These are phyloP conservation scores for Stagonosporopsis rhizophila DNA, from an alignment of 2,329 filamentous ascomycete genomes.

Conservation along the genomic window DNA sequence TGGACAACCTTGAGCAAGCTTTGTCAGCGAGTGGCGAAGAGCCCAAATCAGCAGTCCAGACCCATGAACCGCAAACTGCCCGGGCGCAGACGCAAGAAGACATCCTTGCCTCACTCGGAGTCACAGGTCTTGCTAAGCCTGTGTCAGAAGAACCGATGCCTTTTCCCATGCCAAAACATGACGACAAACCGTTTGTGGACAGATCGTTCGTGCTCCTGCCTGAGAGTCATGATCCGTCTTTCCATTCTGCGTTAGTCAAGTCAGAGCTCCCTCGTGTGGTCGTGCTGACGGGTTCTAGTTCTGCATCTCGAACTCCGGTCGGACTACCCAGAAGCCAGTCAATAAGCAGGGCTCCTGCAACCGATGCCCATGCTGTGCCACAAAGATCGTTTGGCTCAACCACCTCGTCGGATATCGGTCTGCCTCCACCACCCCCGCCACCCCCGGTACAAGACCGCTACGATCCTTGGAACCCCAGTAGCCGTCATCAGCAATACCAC, in stretches of 20 bases:
- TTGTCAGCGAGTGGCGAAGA: slow-evolving; percentile 35
- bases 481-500: slow-evolving; percentile 23
- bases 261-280: background rate
- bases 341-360: slow-evolving; percentile 27
- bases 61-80: slow-evolving; percentile 8
- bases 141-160: slow-evolving; percentile 32
- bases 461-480: slow-evolving; percentile 35
- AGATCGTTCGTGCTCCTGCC: slow-evolving; percentile 23
- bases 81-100: slow-evolving; percentile 44
- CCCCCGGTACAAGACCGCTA: slow-evolving; percentile 25
- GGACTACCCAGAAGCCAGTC: slow-evolving; percentile 33
- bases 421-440: slow-evolving; percentile 34
- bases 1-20: slow-evolving; percentile 51
- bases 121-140: slow-evolving; percentile 49
- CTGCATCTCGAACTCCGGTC: slow-evolving; percentile 18
- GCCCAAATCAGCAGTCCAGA: slow-evolving; percentile 7
- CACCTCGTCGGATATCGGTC: slow-evolving; percentile 22
- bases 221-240: slow-evolving; percentile 26
- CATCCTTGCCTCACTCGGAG: slow-evolving; percentile 46
- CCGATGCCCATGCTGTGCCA: slow-evolving; percentile 16
- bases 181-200: slow-evolving; percentile 20
- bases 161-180: slow-evolving; percentile 16
- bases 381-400: slow-evolving; percentile 39
- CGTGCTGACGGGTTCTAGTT: slow-evolving; percentile 17
- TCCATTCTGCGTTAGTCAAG: slow-evolving; percentile 24